Percentiles rank a stretch among this genome's conserved stretches.
These are phyloP conservation scores for Oryza australiensis DNA, from an alignment of 176 grass and related monocot species.

Conservation along the genomic window DNA sequence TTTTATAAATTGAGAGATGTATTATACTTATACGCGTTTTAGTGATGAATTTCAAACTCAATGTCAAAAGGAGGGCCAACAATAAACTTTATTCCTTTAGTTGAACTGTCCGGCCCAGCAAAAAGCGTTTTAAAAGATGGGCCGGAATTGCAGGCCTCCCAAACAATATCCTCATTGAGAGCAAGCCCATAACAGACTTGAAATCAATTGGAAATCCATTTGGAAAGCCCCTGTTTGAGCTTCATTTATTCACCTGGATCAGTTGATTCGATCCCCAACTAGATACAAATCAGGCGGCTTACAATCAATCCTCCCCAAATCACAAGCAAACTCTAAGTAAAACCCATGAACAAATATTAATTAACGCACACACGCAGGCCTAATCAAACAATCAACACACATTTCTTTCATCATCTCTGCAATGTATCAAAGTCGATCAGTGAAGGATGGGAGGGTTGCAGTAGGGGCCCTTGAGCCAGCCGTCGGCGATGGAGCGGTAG, in stretches of 20 bases:
- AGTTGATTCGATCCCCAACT: background rate
- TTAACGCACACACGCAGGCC: background rate
- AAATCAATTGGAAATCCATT: too few relatives aligned
- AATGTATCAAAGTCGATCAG: too few relatives aligned
- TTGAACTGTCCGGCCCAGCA: too few relatives aligned
- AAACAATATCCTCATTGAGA: too few relatives aligned
- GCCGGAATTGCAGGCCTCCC: too few relatives aligned
- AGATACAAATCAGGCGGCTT: background rate
- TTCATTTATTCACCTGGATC: background rate
- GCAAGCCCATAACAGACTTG: too few relatives aligned
- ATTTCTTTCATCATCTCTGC: background rate
- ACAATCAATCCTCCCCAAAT: background rate
- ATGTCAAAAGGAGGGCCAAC: too few relatives aligned
- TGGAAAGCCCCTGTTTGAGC: background rate
- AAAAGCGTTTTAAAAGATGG: too few relatives aligned
- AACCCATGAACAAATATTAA: background rate
- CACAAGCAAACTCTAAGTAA: background rate
- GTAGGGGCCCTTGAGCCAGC: constrained; percentile 77
- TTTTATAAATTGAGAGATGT: too few relatives aligned
- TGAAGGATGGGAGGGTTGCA: constrained; percentile 52
- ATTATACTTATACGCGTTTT: too few relatives aligned
- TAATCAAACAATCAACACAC: background rate
- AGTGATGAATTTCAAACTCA: too few relatives aligned
- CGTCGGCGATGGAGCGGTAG: constrained; percentile 63
- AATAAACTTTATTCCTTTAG: too few relatives aligned